Base-by-base conservation (phyloP, 805 yeast genomes). In the Barnettozyma californica region DNA sequence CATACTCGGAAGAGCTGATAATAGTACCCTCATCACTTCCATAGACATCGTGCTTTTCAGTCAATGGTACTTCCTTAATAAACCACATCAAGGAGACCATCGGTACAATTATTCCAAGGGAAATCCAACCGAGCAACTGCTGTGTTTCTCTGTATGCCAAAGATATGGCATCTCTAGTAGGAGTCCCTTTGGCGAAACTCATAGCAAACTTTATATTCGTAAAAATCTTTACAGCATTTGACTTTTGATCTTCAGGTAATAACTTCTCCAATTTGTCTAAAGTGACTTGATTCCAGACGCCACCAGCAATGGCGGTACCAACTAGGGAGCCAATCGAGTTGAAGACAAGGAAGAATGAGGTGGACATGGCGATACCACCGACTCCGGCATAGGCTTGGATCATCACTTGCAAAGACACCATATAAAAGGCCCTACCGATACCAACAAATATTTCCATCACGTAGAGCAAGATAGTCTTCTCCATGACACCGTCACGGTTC, bases 121-220 rank as follows among this genome's bases (percentile, higher is more conserved):
- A 62, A 16, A 54, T 47, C 57, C 57, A 65, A 18, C 68, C 68
- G 42, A 65, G 60, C 21, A 62, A 46, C 53, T 65, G 68, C 20
- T 40, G 25, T 8, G 68, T 59, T 52, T 64, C 68, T 49, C 64
- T 54, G 53, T 65, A 64, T 11, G 67, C 62, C 46, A 55, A 50
- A 7, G 64, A 61, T 37, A 64, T 62, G 27, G 68, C 66, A 37
- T 41, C 48, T 53, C 64, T 57, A 9, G 46, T 48, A 4, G 47
- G 59, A 13, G 66, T 54, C 9, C 68, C 69, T 45, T 53, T 53
- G 40, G 57, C 47, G 49, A 56, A 63, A 27, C 35, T 45, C 51
- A 52, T 45, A 3, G 68, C 68, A 25, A 50, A 51, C 4, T 43
- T 56, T n/a, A 65, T 46, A 27, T 51, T 48, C 41, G 54, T 51